A percentile compares a stretch with the other conserved stretches of the same genome.
Conservation (phyloP, 1,139 yeast species). For the Pichia sp. region DNA sequence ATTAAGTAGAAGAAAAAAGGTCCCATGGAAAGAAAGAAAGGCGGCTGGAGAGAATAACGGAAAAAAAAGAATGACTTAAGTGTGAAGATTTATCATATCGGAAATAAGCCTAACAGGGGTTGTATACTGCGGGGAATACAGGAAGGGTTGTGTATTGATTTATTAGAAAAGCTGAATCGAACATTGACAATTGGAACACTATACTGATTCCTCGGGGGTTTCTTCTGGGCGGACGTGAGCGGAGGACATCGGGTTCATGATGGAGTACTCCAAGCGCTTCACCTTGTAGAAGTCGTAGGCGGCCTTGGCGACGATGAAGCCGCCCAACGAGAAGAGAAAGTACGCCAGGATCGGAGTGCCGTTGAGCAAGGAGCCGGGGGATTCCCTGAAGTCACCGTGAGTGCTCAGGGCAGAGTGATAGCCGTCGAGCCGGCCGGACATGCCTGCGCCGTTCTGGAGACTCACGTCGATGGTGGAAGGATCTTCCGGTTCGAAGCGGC, state of each 20-base stretch:
- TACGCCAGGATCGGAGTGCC: conserved; percentile 49
- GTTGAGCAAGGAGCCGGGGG: conserved; percentile 2
- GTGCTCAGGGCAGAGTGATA: conserved; percentile 40
- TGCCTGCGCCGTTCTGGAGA: conserved; percentile 32
- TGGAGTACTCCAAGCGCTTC: conserved; percentile 66
- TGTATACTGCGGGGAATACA: neutral
- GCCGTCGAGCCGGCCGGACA: conserved; percentile 45
- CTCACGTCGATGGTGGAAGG: conserved; percentile 48
- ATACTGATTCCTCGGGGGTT: neutral
- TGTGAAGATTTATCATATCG: too few species aligned
- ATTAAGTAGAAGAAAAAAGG: too few species aligned
- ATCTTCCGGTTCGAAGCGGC: conserved; percentile 46
- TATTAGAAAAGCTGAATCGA: neutral
- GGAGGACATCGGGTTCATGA: conserved; percentile 41
- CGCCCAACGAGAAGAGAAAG: conserved; percentile 63
- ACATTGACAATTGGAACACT: too few species aligned
- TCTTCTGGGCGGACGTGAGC: neutral
- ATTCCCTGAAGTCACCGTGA: conserved; percentile 12
- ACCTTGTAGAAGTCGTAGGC: conserved; percentile 68
- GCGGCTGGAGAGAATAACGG: neutral
- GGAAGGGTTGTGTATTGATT: neutral
- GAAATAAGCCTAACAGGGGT: neutral
- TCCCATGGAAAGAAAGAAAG: neutral
- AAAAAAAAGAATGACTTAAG: too few species aligned
- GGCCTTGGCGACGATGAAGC: conserved; percentile 61